These are phyloP conservation scores for Nicotiana rustica DNA, from an alignment of 305 asterid genomes.

Conservation along the genomic window DNA sequence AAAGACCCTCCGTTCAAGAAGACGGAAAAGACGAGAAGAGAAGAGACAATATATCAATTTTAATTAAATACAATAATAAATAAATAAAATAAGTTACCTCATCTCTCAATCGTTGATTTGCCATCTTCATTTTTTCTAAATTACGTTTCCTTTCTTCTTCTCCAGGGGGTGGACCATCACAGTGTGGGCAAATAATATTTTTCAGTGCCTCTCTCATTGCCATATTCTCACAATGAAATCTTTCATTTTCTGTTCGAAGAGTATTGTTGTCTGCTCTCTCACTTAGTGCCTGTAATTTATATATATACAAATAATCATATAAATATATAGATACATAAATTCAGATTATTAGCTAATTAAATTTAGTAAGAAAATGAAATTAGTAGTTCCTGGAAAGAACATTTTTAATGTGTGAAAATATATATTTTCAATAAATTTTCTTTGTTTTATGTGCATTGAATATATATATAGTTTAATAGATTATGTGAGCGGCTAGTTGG, in stretches of 20 bases:
- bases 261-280: constrained; percentile 64
- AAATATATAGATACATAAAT: neutral
- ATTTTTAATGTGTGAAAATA: too few species aligned
- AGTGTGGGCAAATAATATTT: constrained; percentile 50
- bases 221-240: constrained; percentile 62
- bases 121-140: constrained; percentile 54
- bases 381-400: neutral
- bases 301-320: neutral
- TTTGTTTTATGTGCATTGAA: too few species aligned
- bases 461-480: too few species aligned
- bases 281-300: constrained; percentile 52
- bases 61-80: neutral
- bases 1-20: too few species aligned
- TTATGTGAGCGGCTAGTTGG: too few species aligned
- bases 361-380: neutral
- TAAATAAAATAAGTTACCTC: constrained; percentile 51
- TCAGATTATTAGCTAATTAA: neutral
- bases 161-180: constrained; percentile 50
- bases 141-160: constrained; percentile 52
- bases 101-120: constrained; percentile 63
- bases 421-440: too few species aligned
- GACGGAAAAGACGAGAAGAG: too few species aligned
- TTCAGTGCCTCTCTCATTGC: constrained; percentile 60
- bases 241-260: constrained; percentile 64
- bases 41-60: too few species aligned